A percentile compares a stretch with the other conserved stretches of the same genome.
These are phyloP conservation scores for Narthecium ossifragum DNA, from an alignment of 106 monocot species.

Conservation along the genomic window DNA sequence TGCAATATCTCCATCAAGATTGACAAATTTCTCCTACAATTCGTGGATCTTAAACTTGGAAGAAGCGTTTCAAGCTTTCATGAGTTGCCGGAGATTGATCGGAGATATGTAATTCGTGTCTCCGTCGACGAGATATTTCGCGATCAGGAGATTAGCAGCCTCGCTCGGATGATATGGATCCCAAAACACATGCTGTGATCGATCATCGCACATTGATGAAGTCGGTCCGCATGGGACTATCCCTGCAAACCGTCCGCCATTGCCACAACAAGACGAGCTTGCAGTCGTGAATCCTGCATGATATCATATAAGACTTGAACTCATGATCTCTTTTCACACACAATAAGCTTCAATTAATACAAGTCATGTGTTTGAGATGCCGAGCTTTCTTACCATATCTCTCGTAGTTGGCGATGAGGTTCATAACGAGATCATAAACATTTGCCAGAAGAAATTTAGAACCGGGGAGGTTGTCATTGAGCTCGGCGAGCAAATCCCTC, in stretches of 20 bases:
- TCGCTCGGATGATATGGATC: constrained; percentile 42
- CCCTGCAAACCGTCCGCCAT: constrained; percentile 27
- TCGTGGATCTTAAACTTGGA: not conserved
- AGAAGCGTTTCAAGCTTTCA: not conserved
- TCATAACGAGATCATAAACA: constrained; percentile 31
- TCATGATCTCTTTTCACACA: too few relatives aligned
- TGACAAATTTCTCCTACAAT: not conserved
- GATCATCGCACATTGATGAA: constrained; percentile 25
- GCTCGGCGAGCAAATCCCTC: constrained; percentile 17
- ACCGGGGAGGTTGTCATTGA: constrained; percentile 28
- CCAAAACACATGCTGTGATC: constrained; percentile 27
- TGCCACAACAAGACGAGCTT: constrained; percentile 29
- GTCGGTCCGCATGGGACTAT: constrained; percentile 30
- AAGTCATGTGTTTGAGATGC: too few relatives aligned
- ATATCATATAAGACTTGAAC: too few relatives aligned
- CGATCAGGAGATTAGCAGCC: constrained; percentile 27
- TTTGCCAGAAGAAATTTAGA: constrained; percentile 30
- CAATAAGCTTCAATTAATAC: too few relatives aligned
- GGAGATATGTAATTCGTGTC: constrained; percentile 27
- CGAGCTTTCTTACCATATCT: constrained; percentile 7
- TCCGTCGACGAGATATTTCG: constrained; percentile 23
- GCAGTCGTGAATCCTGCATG: constrained; percentile 27
- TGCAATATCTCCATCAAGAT: not conserved
- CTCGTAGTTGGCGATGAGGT: constrained; percentile 25
- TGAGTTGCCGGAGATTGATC: constrained; percentile 21